A percentile compares a stretch with the other conserved stretches of the same genome.
phyloP scores from a whole-genome alignment of 108 stramenopile genomes.

The Nitzschia inconspicua region DNA sequence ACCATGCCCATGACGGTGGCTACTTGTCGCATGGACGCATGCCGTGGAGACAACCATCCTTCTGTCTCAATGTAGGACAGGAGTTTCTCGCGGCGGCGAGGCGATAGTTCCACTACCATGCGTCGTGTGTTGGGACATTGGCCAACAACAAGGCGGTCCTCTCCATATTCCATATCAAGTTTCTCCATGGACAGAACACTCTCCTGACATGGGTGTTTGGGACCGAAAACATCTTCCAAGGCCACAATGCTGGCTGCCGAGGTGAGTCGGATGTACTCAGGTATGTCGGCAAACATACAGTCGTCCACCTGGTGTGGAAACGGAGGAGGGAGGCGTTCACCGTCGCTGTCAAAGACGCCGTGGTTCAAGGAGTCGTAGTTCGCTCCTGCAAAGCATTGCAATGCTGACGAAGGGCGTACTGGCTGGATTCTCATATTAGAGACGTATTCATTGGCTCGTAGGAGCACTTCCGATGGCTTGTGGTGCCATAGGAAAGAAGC shows the following conservation, averaged over 20 bases:
- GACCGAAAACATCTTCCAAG: neutral
- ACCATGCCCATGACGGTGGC: neutral
- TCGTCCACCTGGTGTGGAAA: conserved; percentile 12
- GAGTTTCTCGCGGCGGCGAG: neutral
- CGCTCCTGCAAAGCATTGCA: too few species aligned
- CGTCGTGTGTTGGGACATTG: neutral
- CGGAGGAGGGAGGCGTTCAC: neutral
- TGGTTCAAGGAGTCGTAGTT: neutral
- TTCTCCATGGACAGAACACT: neutral
- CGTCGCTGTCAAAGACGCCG: neutral
- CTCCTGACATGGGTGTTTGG: neutral
- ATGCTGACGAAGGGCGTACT: neutral
- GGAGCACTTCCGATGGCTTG: neutral
- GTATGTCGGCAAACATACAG: neutral
- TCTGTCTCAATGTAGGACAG: conserved; percentile 2
- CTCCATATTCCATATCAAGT: neutral
- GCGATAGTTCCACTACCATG: neutral
- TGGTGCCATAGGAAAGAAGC: neutral
- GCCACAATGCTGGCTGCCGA: conserved; percentile 6
- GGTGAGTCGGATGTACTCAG: neutral
- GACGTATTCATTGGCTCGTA: neutral
- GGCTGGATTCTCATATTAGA: neutral
- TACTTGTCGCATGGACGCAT: neutral
- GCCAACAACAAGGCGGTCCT: conserved; percentile 2
- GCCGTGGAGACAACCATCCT: neutral